Percentiles rank a stretch among this genome's conserved stretches.
These are phyloP conservation scores for Patellaria atrata DNA, from an alignment of 495 filamentous ascomycete species.

Conservation along the genomic window DNA sequence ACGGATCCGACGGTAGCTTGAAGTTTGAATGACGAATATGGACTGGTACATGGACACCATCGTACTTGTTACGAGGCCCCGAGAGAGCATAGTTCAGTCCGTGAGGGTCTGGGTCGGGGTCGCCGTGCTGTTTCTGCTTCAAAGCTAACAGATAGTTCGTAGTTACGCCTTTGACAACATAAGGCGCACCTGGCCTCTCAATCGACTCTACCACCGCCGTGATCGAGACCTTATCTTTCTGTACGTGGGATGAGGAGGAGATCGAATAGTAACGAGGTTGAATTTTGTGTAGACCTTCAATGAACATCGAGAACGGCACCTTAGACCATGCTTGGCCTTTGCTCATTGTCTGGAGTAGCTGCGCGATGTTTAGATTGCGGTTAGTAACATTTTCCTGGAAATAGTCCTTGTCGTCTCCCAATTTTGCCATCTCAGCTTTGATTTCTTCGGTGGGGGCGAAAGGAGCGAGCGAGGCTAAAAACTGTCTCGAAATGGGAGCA, in stretches of 20 bases:
- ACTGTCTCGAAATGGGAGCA: constrained; percentile 91
- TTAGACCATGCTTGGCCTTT: constrained; percentile 57
- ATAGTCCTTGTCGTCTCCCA: constrained; percentile 89
- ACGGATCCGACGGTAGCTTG: constrained; percentile 91
- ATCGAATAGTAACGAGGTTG: constrained; percentile 99
- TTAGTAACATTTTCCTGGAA: constrained; percentile 79
- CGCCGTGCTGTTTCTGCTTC: constrained; percentile 93
- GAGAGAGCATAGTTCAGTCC: constrained; percentile 78
- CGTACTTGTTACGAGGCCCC: constrained; percentile 91
- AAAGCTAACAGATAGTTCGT: constrained; percentile 95
- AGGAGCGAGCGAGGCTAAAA: constrained; percentile 68
- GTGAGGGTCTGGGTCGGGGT: constrained; percentile 69
- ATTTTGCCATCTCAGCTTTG: constrained; percentile 74
- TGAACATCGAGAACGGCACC: constrained; percentile 86
- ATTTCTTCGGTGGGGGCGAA: constrained; percentile 76
- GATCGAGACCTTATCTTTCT: constrained; percentile 85
- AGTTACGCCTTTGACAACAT: constrained; percentile 84
- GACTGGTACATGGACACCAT: constrained; percentile 89
- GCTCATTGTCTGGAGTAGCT: constrained; percentile 64
- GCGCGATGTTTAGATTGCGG: constrained; percentile 79
- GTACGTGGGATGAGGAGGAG: constrained; percentile 87
- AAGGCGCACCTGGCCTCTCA: constrained; percentile 56
- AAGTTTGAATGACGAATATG: constrained; percentile 98
- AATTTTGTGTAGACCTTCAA: constrained; percentile 86
- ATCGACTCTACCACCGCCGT: constrained; percentile 88